Base-by-base conservation (phyloP, 768 basidiomycete genomes). In the Dacryopinax primogenitus region DNA sequence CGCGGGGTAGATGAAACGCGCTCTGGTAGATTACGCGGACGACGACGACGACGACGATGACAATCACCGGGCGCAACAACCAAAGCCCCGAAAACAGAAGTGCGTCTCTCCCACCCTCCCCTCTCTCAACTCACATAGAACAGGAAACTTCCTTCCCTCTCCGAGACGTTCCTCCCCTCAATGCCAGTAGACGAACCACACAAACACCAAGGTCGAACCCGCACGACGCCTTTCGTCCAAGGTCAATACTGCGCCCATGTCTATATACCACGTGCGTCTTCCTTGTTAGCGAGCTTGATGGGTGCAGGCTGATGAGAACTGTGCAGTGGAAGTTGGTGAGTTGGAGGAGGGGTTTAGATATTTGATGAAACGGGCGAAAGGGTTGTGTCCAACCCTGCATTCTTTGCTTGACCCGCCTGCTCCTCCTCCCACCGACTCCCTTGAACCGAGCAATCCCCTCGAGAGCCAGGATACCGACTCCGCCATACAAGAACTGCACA, bases 191-290 rank as follows among this genome's bases (percentile, higher is more conserved):
- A 93, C 72, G 77, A 90, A 70, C 92, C 92, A 1, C 76, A 84
- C 1, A 76, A 83, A 16, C 93, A 96, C 73, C 92, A 94, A 77
- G 94, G 94, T 15, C 83, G 93, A 33, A 78, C 78, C 58, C 83
- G 94, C 33, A 78, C 84, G 0, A 79, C 78, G 0, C 90, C 91
- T 1, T 90, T 91, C 71, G 84, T 92, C 2, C 87, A 91, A 13
- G 94, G 94, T 0, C 92, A 94, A 71, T 94, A 83, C 72, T 84
- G 86, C 0, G 79, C 87, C 2, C 84, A 94, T 76, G 80, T 93
- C 63, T 94, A 87, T 72, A 77, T 91, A 12, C 82, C 86, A 0
- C 70, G 94, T 71, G 68, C 72, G 63, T 68, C 12, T 18, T 7
- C 9, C 58, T 41, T 51, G 34, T 62, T 64, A 41, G 21, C 18